A percentile compares a stretch with the other conserved stretches of the same genome.
Evolutionary conservation across 352 stramenopile genomes (phyloP).

Genomic region (Phytopythium litorale): DNA sequence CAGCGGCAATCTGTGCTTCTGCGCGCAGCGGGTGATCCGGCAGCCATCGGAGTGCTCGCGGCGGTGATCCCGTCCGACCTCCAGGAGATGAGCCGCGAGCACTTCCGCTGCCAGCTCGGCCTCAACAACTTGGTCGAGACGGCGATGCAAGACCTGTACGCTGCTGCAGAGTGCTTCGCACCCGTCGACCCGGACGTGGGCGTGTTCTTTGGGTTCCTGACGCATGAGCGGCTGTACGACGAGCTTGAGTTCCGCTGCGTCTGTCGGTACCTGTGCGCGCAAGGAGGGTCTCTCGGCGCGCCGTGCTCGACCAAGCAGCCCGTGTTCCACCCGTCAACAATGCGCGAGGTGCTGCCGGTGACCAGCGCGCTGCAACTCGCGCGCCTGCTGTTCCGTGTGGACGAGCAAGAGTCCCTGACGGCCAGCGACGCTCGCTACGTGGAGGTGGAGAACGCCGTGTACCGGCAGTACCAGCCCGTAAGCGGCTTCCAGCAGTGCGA

Average conservation of each 20-base stretch:
- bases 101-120: slow-evolving; percentile 64
- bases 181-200: slow-evolving; percentile 49
- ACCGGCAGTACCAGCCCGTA: slow-evolving; percentile 47
- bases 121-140: slow-evolving; percentile 52
- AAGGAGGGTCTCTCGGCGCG: neutral
- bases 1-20: slow-evolving; percentile 12
- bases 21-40: slow-evolving; percentile 5
- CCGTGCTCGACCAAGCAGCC: slow-evolving; percentile 18
- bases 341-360: slow-evolving; percentile 57
- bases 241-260: slow-evolving; percentile 65
- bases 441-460: slow-evolving; percentile 54
- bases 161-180: slow-evolving; percentile 32
- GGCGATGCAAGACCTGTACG: slow-evolving; percentile 25
- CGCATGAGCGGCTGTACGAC: slow-evolving; percentile 36
- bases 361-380: slow-evolving; percentile 40
- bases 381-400: slow-evolving; percentile 42
- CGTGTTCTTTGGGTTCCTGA: slow-evolving; percentile 54
- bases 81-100: slow-evolving; percentile 34
- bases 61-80: slow-evolving; percentile 32
- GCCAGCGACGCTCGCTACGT: slow-evolving; percentile 33
- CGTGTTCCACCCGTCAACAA: slow-evolving; percentile 39
- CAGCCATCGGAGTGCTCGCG: slow-evolving; percentile 7
- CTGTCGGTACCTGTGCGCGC: slow-evolving; percentile 32
- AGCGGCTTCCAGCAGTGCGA: slow-evolving; percentile 49
- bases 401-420: slow-evolving; percentile 34